These are phyloP conservation scores for Ramaria rubella DNA, from an alignment of 768 basidiomycete species.

Conservation along the genomic window DNA sequence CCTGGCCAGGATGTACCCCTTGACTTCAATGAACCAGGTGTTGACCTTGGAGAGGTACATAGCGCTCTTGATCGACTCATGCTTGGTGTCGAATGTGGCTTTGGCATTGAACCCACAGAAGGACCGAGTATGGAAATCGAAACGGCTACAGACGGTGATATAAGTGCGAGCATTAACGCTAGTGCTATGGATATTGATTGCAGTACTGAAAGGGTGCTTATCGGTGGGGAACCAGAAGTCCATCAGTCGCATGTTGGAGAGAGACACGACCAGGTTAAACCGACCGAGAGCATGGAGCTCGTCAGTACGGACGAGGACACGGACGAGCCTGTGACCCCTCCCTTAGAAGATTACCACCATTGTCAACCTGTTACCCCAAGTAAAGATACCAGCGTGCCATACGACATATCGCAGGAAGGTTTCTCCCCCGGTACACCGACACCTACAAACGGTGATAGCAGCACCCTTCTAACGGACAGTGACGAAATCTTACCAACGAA, in stretches of 20 bases:
- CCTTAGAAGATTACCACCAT: neutral
- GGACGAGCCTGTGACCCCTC: slow-evolving; percentile 16
- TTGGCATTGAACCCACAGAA: slow-evolving; percentile 31
- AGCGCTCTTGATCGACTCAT: slow-evolving; percentile 68
- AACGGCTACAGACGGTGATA: slow-evolving; percentile 27
- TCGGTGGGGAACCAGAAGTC: neutral
- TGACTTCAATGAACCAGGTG: slow-evolving; percentile 18
- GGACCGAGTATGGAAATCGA: slow-evolving; percentile 21
- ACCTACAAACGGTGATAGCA: neutral
- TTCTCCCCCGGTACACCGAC: neutral
- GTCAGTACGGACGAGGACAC: slow-evolving; percentile 29
- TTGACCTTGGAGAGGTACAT: slow-evolving; percentile 49
- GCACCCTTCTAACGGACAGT: neutral
- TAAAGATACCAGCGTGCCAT: neutral
- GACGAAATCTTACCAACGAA: neutral
- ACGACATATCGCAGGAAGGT: neutral
- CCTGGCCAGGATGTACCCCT: slow-evolving; percentile 34
- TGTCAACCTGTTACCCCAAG: neutral
- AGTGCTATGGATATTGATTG: neutral
- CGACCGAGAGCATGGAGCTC: slow-evolving; percentile 18
- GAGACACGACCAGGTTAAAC: neutral
- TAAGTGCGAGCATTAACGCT: slow-evolving; percentile 16
- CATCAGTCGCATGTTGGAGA: neutral
- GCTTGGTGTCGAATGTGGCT: slow-evolving; percentile 11
- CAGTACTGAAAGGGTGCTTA: neutral